Base-by-base conservation (phyloP, 352 stramenopile species). In the Phytophthora cactorum region DNA sequence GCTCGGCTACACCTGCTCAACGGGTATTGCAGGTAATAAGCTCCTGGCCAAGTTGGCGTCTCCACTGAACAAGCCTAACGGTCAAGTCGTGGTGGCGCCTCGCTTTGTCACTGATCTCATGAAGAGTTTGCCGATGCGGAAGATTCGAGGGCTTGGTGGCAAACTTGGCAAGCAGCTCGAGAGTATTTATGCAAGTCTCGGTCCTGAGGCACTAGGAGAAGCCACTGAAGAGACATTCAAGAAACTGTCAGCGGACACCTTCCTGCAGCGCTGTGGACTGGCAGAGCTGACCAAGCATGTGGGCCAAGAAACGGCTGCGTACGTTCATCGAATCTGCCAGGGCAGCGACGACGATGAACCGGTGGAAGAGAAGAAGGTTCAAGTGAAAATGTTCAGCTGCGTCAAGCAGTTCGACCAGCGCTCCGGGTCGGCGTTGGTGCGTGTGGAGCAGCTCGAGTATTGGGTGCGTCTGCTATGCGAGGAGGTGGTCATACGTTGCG, bases 321-420 rank as follows among this genome's bases (percentile, higher is more conserved):
- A 84, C 51, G 74, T 93, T 10, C 77, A 78, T 17, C 73, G 72
- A 22, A 74, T 91, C 4, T 95, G 88, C 57, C 69, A 72, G 34
- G 88, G 88, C 6, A 70, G 88, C 15, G 88, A 95, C 44, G 82
- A 80, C 0, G 64, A 88, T 45, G 85, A 93, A 25, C 86, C 86
- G 11, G 84, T 93, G 17, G 86, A 93, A 45, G 64, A 84, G 15
- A 88, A 82, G 58, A 93, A 92, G 68, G 67, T 74, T 1, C 74
- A 87, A 10, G 66, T 92, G 29, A 90, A 91, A 61, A 74, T 72
- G n/a, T 73, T 95, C 45, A 81, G 77, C 29, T 87, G 81, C 3
- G 79, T 89, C 6, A 95, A 95, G 66, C 87, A 92, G 63, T 95
- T 93, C 54, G 83, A 92, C n/a, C 70, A 84, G 47, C 86, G 78